Evolutionary conservation across 768 basidiomycete species (phyloP), one percentile per base, ranked within the genome.

Genomic region (Pisolithus sp.): DNA sequence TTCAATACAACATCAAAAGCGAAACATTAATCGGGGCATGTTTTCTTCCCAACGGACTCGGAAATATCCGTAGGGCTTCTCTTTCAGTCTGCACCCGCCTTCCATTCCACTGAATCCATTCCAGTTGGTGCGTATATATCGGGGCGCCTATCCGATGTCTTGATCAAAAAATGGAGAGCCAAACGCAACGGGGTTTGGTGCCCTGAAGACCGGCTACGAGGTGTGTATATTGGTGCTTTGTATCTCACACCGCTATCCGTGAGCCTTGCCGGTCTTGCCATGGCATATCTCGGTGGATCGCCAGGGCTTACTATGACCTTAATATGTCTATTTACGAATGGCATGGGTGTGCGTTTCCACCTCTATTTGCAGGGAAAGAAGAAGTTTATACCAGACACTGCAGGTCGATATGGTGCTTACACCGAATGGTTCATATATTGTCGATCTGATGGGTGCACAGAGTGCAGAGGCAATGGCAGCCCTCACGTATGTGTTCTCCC

Each of bases 401-500:
- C 42, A 85, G 83, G 74, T 81, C 17, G 78, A 85, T 57, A 59
- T 80, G 43, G 75, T 78, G 10, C 67, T 85, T 37, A 74, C 75
- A 7, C 83, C 84, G 0, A 69, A 70, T 17, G 71, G 77, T 9
- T 72, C 84, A 5, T 86, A 85, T 55, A 65, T 68, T 26, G 75
- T 86, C 5, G 86, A 87, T 54, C 64, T 85, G 12, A 55, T 86
- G 65, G 83, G 80, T 34, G 60, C 70, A 24, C 73, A 75, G 20
- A 85, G 85, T 55, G 82, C 85, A 3, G 84, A 87, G 59, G 71
- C 74, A n/a, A 73, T 76, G 64, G 84, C 82, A 3, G 82, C 78
- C 0, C 70, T 68, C 49, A 68, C 66, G 85, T 85, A 49, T 28
- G 78, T 71, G 5, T 3, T 43, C 6, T 5, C 31, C 28, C 10